Base-by-base conservation (phyloP, 306 rosid species). In the Quercus dentata region DNA sequence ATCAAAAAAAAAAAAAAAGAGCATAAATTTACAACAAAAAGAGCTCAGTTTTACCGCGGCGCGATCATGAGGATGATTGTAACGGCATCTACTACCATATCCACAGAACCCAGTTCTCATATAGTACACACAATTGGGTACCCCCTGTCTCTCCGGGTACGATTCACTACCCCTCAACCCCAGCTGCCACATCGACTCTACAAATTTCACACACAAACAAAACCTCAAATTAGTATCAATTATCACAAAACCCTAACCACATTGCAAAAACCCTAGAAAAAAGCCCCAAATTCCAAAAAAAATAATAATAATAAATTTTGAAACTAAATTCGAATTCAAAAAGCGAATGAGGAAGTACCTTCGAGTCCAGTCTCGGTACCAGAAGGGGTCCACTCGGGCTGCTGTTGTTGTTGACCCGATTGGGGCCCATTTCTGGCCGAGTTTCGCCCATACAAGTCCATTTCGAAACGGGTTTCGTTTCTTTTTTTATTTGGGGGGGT, bases 91-190 rank as follows among this genome's bases (percentile, higher is more conserved):
- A 64, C 74, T 63, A 78, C 97, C 98, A 73, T 91, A 94, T 38
- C 97, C 98, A 78, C 98, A 94, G 83, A 80, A 89, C 28, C 98
- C 97, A 3, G 94, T 91, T 27, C 98, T 81, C 97, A 94, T 91
- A 69, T 94, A 94, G 83, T 91, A 94, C 19, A 84, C 97, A 81
- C 97, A 94, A 82, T 86, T 91, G 7, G 98, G 90, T 0, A 83
- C 95, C 5, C 94, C 90, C 5, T 85, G 88, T 38, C 94, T 85
- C 89, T 94, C 98, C 80, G 97, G 95, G 86, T 91, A 94, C 56
- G 89, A 89, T 80, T 94, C 95, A 61, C 76, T 77, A 38, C 86
- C 41, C 14, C 86, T 78, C 38, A 90, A 79, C 57, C 92, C 87
- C 71, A 94, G 89, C 3, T 90, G 90, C 97, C 97, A 91, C 95